A percentile compares a stretch with the other conserved stretches of the same genome.
Evolutionary conservation across 768 basidiomycete species (phyloP).

Genomic region (Tremella fuciformis): DNA sequence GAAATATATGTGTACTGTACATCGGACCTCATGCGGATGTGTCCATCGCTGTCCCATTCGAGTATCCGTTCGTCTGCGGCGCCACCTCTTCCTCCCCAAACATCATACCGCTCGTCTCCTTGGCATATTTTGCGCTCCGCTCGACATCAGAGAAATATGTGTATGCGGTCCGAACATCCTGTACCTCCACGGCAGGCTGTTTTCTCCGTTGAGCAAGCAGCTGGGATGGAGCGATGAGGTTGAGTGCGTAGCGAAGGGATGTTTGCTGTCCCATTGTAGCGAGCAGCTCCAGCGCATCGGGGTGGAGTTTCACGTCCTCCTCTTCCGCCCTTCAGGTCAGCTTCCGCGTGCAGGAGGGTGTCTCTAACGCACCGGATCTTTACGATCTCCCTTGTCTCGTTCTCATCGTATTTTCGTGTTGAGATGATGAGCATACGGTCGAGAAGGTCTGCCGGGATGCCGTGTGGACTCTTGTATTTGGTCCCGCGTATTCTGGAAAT

Average conservation of each 20-base stretch:
- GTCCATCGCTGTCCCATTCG: constrained; percentile 24
- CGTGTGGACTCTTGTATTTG: constrained; percentile 89
- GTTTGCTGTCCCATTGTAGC: constrained; percentile 85
- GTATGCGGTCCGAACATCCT: constrained; percentile 80
- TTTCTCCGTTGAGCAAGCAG: constrained; percentile 82
- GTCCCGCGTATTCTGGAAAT: constrained; percentile 94
- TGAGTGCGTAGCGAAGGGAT: constrained; percentile 87
- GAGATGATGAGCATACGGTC: constrained; percentile 95
- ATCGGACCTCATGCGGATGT: constrained; percentile 13
- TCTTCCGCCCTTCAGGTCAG: constrained; percentile 70
- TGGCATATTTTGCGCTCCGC: constrained; percentile 48
- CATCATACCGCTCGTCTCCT: constrained; percentile 52
- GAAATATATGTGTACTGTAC: too few relatives aligned
- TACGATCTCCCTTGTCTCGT: constrained; percentile 87
- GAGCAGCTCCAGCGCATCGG: constrained; percentile 71
- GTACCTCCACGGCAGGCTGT: constrained; percentile 69
- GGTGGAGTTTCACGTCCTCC: constrained; percentile 81
- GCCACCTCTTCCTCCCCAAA: constrained; percentile 50
- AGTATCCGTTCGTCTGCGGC: constrained; percentile 9
- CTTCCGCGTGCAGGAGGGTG: background rate
- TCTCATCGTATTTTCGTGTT: constrained; percentile 76
- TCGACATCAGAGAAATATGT: constrained; percentile 53
- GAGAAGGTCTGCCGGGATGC: constrained; percentile 87
- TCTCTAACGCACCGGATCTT: constrained; percentile 68
- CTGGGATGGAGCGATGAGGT: constrained; percentile 88